Conservation (phyloP, 805 yeast genomes). For the Starmerella etchellsii region DNA sequence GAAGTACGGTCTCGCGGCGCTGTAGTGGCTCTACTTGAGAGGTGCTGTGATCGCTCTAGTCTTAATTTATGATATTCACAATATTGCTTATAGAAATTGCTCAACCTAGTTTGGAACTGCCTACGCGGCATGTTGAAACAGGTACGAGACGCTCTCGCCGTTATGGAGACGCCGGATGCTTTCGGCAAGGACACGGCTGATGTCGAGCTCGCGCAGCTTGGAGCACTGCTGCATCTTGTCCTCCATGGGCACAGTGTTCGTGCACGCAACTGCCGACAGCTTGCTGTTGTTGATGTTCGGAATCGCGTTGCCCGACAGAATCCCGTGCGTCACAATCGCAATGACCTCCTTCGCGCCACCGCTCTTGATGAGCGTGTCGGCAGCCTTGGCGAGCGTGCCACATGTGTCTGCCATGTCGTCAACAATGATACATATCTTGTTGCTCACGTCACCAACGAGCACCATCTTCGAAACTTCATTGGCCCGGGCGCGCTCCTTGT, state of each 20-base stretch:
- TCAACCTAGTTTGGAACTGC: too few species aligned
- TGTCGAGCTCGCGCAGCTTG: conserved; percentile 67
- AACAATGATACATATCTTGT: conserved; percentile 73
- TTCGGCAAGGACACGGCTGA: conserved; percentile 81
- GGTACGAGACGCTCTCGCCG: conserved; percentile 87
- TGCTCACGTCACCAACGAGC: conserved; percentile 84
- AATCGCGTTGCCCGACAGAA: conserved; percentile 76
- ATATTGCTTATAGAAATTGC: too few species aligned
- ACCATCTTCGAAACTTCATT: conserved; percentile 97
- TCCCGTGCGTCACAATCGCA: conserved; percentile 95
- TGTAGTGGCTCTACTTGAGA: neutral
- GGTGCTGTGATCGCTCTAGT: too few species aligned
- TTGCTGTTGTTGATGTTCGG: conserved; percentile 58
- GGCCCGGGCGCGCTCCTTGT: conserved; percentile 92
- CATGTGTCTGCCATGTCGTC: conserved; percentile 99
- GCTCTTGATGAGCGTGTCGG: conserved; percentile 67
- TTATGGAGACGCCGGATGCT: conserved; percentile 89
- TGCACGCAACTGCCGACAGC: conserved; percentile 68
- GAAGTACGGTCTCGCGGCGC: conserved; percentile 27
- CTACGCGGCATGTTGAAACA: conserved; percentile 36
- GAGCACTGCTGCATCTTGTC: conserved; percentile 47
- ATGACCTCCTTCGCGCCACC: conserved; percentile 69
- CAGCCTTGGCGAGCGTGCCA: conserved; percentile 92
- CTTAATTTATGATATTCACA: too few species aligned
- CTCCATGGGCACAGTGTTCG: conserved; percentile 83